Conservation (phyloP, 495 filamentous ascomycete genomes). For the Xylaria nigripes region DNA sequence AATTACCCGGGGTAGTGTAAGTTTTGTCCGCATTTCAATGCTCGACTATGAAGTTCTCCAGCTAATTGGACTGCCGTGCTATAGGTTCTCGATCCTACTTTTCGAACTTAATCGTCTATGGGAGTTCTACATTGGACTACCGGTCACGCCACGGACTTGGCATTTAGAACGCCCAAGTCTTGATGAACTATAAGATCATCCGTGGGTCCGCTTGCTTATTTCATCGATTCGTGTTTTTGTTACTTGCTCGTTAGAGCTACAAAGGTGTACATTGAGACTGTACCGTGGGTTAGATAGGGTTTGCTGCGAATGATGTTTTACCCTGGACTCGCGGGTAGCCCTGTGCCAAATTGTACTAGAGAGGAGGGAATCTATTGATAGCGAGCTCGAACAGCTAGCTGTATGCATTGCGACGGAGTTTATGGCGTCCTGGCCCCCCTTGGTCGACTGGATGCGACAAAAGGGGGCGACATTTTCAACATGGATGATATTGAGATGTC, state of each 20-base stretch:
- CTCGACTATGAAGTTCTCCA: background rate
- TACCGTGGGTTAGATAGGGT: background rate
- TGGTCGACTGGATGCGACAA: background rate
- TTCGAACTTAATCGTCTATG: slow-evolving; percentile 57
- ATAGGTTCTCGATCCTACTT: slow-evolving; percentile 52
- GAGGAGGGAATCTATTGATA: background rate
- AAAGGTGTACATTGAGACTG: background rate
- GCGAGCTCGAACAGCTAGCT: background rate
- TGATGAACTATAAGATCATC: slow-evolving; percentile 49
- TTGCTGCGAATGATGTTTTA: background rate
- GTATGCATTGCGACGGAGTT: slow-evolving; percentile 3
- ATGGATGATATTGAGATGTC: background rate
- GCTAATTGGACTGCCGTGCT: background rate
- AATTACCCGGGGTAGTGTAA: slow-evolving; percentile 63
- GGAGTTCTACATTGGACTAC: slow-evolving; percentile 72
- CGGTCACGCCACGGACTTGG: slow-evolving; percentile 63
- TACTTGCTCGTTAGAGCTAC: background rate
- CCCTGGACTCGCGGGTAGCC: background rate
- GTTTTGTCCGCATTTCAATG: slow-evolving; percentile 28
- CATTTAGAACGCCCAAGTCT: slow-evolving; percentile 44
- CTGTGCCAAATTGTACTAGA: background rate
- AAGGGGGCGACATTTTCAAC: background rate
- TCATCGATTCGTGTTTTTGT: background rate
- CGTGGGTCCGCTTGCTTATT: background rate
- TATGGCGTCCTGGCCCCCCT: background rate